Base-by-base conservation (phyloP, 495 filamentous ascomycete genomes). In the Aspergillus steynii region DNA sequence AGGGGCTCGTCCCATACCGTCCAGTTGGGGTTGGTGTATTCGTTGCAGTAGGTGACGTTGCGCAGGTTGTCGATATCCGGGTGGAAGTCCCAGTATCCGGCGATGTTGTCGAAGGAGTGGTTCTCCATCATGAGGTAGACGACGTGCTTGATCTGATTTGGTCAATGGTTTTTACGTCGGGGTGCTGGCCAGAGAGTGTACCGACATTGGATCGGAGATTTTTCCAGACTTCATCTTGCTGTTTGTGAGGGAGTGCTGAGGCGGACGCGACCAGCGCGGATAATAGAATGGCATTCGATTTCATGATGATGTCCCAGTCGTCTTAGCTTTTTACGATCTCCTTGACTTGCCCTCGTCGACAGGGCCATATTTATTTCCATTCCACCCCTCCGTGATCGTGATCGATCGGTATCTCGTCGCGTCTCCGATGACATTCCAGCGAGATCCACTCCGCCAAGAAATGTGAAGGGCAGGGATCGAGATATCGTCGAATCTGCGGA, bases 81-180 rank as follows among this genome's bases (percentile, higher is more conserved):
- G 61, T 76, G 66, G 59, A 77, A 76, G 61, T 73, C 66, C 74
- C 75, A 80, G 68, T 76, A 78, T 31, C 75, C 74, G 20, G 71
- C 75, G 46, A 80, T 76, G 64, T 77, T 79, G 64, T 80, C 76
- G 58, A 78, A 80, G 49, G 75, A 78, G 63, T 77, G 76, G 53
- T 80, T 81, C 60, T 79, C 77, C 59, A 77, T 69, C 56, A 77
- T 78, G 50, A 81, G 64, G 58, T 78, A 78, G 61, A 80, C 61
- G 28, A 79, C 70, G 68, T 81, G 69, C 64, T 78, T 78, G 64
- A 78, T 80, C 69, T 79, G 45, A 20, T 46, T 37, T 4, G 27
- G 47, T 29, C 52, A 58, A n/a, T 50, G 26, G 10, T 20, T 32
- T 28, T 6, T 12, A 25, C 7, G 27, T 61, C n/a, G 47, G 46